Percentiles rank a stretch among this genome's conserved stretches.
Evolutionary conservation across 2,329 filamentous ascomycete species (phyloP).

Genomic region (Aureobasidium sp.): DNA sequence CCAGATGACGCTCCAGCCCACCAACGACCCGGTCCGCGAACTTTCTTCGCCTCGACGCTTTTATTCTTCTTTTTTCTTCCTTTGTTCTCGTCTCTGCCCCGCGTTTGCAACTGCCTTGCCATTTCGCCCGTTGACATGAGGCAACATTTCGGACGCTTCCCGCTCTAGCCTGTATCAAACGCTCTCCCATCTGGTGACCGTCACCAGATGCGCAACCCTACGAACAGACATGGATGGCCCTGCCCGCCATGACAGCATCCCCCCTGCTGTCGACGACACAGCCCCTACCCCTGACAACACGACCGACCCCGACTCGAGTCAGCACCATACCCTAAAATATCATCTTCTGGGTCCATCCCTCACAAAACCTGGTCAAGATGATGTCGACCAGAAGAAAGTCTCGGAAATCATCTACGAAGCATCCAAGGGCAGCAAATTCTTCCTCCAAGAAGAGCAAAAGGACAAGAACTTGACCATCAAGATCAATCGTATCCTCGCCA

Average conservation of each 20-base stretch:
- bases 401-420: conserved; percentile 96
- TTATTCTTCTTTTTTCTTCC: not conserved
- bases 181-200: conserved; percentile 13
- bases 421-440: conserved; percentile 93
- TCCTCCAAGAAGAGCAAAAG: conserved; percentile 78
- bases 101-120: not conserved
- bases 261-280: not conserved
- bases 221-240: conserved; percentile 14
- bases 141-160: not conserved
- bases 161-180: not conserved
- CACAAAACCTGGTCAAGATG: conserved; percentile 87
- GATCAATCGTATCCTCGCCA: conserved; percentile 70
- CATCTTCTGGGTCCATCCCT: conserved; percentile 82
- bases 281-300: not conserved
- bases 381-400: conserved; percentile 89
- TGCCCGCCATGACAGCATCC: conserved; percentile 8
- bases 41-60: not conserved
- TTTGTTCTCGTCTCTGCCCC: not conserved
- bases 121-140: not conserved
- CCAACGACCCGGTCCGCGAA: not conserved
- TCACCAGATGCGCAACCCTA: not conserved
- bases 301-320: conserved; percentile 20
- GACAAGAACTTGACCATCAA: conserved; percentile 80
- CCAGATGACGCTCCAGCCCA: conserved; percentile 10
- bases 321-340: conserved; percentile 73